phyloP scores from a whole-genome alignment of 192 early-diverging fungal genomes.

The Podila epigama region DNA sequence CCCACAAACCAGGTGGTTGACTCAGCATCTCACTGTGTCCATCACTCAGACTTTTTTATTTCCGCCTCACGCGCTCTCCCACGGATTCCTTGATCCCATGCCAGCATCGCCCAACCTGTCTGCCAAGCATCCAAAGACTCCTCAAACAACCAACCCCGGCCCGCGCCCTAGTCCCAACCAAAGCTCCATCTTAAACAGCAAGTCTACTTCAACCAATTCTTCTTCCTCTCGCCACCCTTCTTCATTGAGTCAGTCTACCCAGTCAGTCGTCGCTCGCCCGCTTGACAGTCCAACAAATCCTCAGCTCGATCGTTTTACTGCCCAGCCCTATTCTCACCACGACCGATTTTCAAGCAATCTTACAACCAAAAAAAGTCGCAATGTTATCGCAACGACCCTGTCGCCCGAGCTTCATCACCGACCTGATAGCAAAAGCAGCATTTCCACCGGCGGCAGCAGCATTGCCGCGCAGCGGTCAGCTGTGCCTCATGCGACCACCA shows the following conservation, averaged over 20 bases:
- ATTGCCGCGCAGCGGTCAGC: neutral
- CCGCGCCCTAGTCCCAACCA: neutral
- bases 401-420: neutral
- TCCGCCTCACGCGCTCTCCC: too few species aligned
- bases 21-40: too few species aligned
- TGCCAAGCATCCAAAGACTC: slow-evolving; percentile 12
- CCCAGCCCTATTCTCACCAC: neutral
- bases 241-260: slow-evolving; percentile 7
- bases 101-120: slow-evolving; percentile 29
- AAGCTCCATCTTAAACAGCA: neutral
- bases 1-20: too few species aligned
- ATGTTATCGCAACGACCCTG: neutral
- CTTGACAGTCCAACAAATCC: slow-evolving; percentile 26
- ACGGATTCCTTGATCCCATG: slow-evolving; percentile 16
- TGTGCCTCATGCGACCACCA: neutral
- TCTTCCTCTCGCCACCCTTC: neutral
- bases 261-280: slow-evolving; percentile 36
- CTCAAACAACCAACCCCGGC: neutral
- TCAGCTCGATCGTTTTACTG: slow-evolving; percentile 19
- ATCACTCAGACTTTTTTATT: too few species aligned
- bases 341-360: neutral
- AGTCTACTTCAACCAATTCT: neutral
- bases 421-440: neutral
- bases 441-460: neutral
- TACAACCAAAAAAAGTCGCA: neutral